These are phyloP conservation scores for Claviceps citrina DNA, from an alignment of 2,329 filamentous ascomycete genomes.

Conservation along the genomic window DNA sequence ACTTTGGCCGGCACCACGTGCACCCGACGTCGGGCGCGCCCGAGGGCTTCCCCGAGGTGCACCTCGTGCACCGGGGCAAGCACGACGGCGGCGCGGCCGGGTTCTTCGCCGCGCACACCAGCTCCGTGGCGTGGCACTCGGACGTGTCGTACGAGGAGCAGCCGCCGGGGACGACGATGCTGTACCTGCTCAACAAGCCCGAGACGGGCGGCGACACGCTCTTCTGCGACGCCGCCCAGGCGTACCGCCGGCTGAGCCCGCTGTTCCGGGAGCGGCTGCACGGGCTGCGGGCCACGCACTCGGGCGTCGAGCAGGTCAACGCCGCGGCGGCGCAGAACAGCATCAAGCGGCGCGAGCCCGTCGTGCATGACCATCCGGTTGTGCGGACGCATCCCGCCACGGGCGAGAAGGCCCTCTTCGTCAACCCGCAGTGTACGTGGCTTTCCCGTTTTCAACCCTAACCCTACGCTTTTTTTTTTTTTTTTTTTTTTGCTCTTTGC, in stretches of 20 bases:
- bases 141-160: conserved; percentile 81
- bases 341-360: conserved; percentile 60
- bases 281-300: conserved; percentile 67
- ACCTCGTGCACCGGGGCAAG: conserved; percentile 60
- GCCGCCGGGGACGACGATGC: conserved; percentile 76
- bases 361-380: conserved; percentile 60
- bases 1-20: conserved; percentile 71
- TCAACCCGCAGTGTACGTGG: conserved; percentile 65
- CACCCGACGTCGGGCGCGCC: conserved; percentile 67
- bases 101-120: conserved; percentile 55
- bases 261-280: conserved; percentile 68
- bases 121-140: conserved; percentile 75
- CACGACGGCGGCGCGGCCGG: conserved; percentile 32
- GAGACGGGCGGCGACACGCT: conserved; percentile 70
- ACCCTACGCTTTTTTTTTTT: background rate
- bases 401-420: conserved; percentile 67
- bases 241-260: conserved; percentile 67
- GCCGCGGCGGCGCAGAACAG: conserved; percentile 50
- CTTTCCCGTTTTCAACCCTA: no score
- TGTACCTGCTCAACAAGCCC: conserved; percentile 76
- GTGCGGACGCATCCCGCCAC: conserved; percentile 70
- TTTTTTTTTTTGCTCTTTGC: background rate
- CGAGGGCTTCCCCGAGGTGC: conserved; percentile 56
- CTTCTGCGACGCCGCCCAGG: conserved; percentile 64
- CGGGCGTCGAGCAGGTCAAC: conserved; percentile 65